Evolutionary conservation across 768 basidiomycete species (phyloP), one percentile per base, ranked within the genome.

Genomic region (Leccinum sublutescens): DNA sequence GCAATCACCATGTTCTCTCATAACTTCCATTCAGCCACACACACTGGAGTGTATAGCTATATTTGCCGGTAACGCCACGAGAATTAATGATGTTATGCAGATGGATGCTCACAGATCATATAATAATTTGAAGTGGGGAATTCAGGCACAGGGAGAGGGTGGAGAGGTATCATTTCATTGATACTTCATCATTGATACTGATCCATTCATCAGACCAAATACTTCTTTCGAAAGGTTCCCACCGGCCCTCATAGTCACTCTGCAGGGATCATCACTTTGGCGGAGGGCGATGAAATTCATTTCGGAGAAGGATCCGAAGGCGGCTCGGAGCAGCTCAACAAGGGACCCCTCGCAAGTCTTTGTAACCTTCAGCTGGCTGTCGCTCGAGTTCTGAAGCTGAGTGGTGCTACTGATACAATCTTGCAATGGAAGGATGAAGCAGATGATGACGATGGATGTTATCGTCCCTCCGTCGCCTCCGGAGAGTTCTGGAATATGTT

Each of bases 321-420:
- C 38, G 21, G 27, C 27, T 29, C 27, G 27, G 31, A 50, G 17
- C 5, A 34, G 4, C 55, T 59, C 3, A 1, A 45, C 56, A 40
- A 51, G 4, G 38, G 17, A 8, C 56, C 56, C 7, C 51, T 12
- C 10, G 38, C 55, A 21, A 31, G 1, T 3, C n/a, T 57, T 14
- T 59, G 49, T 12, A 57, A 57, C 55, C 36, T 59, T 34, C 55
- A 17, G 29, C 40, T 58, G 38, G 58, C 58, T 51, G 23, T 51
- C 25, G 55, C 55, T 51, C 55, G 40, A 9, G 56, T 50, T 51
- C 2, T 51, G 31, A 59, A 8, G 54, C 43, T 59, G 54, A 59
- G 54, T 50, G 48, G 36, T 56, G 48, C 58, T 19, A 48, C 58
- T 31, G 48, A 59, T 49, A 17, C 50, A 25, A 15, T 50, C 36